Evolutionary conservation across 257 asterid genomes (phyloP), one percentile per base, ranked within the genome.

Genomic region (Plantago elongata): DNA sequence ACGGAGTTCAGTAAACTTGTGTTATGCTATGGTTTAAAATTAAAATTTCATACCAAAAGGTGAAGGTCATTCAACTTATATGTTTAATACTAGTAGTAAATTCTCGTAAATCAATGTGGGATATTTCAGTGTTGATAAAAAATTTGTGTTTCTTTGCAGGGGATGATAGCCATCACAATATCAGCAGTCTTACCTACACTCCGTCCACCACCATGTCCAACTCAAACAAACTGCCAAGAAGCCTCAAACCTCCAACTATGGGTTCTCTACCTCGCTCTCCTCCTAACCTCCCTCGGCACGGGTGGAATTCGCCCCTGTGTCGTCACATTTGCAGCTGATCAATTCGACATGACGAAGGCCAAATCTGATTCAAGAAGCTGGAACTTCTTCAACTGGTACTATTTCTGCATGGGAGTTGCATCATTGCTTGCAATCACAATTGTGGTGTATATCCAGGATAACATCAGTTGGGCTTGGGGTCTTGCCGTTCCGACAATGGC

Each of bases 361-460:
- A 84, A 79, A 52, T 67, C 73, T 1, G 83, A 74, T 14, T 52
- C 85, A 0, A 52, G 82, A 46, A 74, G 71, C 4, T 91, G 95
- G 95, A 91, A 84, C 48, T 83, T 91, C 81, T 91, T 86, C 80
- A 89, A 88, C 22, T 84, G 88, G 89, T 91, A 84, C 65, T 88
- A 73, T 45, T 84, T 91, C 51, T 81, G 82, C 73, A 81, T 88
- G 89, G 94, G 82, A 38, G 3, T 82, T 9, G 95, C 96, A 49
- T 73, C 90, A 2, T 22, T 88, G 15, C 75, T 83, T 12, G 95
- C 98, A 10, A 72, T 91, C 2, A 88, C 95, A 1, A 80, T 84
- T 0, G 84, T 91, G 1, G 98, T 88, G 30, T 91, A 91, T 55
- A 70, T 91, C 71, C 96, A 91, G 78, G 98, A 91, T 65, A 74